Percentiles rank a stretch among this genome's conserved stretches.
These are phyloP conservation scores for Austroboletus festivus DNA, from an alignment of 768 basidiomycete genomes.

Conservation along the genomic window DNA sequence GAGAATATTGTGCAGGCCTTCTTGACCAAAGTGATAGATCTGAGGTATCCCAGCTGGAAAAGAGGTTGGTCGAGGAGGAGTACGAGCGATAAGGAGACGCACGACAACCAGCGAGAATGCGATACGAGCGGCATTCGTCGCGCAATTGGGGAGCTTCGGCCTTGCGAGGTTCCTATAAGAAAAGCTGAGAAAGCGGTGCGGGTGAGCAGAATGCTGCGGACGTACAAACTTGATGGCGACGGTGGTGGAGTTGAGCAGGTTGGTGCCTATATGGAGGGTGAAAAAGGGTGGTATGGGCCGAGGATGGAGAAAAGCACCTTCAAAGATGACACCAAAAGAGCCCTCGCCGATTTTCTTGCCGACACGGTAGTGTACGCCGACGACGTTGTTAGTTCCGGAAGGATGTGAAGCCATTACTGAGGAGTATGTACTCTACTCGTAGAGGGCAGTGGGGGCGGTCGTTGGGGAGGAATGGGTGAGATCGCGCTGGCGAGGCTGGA, in stretches of 20 bases:
- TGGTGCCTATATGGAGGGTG: slow-evolving; percentile 63
- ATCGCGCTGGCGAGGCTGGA: slow-evolving; percentile 25
- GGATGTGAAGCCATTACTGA: slow-evolving; percentile 52
- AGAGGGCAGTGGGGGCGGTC: slow-evolving; percentile 9
- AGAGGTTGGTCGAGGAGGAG: slow-evolving; percentile 14
- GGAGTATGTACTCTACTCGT: slow-evolving; percentile 7
- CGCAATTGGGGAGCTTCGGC: slow-evolving; percentile 97
- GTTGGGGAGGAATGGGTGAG: slow-evolving; percentile 1
- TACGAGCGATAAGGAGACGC: slow-evolving; percentile 35
- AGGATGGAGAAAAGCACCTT: slow-evolving; percentile 48
- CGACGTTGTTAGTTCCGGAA: slow-evolving; percentile 69
- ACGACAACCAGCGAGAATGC: slow-evolving; percentile 88
- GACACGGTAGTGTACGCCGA: slow-evolving; percentile 96
- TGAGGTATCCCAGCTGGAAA: slow-evolving; percentile 89
- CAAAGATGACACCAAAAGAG: slow-evolving; percentile 94
- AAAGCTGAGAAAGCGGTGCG: slow-evolving; percentile 8
- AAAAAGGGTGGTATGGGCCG: neutral
- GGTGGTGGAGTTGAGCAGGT: slow-evolving; percentile 95
- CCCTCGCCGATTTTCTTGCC: slow-evolving; percentile 99
- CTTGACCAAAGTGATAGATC: slow-evolving; percentile 99
- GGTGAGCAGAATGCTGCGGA: slow-evolving; percentile 18
- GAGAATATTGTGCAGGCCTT: slow-evolving; percentile 96
- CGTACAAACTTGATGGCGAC: slow-evolving; percentile 99
- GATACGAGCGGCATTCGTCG: slow-evolving; percentile 97
- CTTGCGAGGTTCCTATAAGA: slow-evolving; percentile 74